Base-by-base conservation (phyloP, 208 protist genomes). In the Tetramitus jugosus region DNA sequence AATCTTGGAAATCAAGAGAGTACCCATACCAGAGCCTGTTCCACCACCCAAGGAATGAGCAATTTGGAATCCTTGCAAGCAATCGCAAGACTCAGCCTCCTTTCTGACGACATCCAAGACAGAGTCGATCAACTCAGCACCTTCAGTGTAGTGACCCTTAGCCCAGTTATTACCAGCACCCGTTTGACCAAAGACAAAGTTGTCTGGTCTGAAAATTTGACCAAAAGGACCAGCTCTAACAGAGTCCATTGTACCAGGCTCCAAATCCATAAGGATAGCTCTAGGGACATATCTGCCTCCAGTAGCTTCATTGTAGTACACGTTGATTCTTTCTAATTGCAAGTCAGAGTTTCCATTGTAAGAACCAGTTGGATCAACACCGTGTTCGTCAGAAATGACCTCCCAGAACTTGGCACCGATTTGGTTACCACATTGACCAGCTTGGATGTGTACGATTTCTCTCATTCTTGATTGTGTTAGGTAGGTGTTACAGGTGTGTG, bases 51-150 rank as follows among this genome's bases (percentile, higher is more conserved):
- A 89, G n/a, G 96, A 98, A 91, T 98, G 96, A 67, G 84, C 83
- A 17, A 98, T 67, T 82, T 97, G 96, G 90, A 98, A 98, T 60
- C 95, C 96, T 87, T 98, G 96, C n/a, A 98, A 85, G 79, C 91
- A 94, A 76, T 98, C 94, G 80, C 90, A 96, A 49, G 23, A 43
- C 84, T 98, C 95, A 31, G 93, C 92, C 85, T 98, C 94, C 85
- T 95, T 98, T 74, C 95, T 86, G 14, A 97, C 87, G 37, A 91
- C 86, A 65, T 98, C 95, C 37, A 98, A 79, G 1, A 97, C 90
- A n/a, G 81, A 79, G 67, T 98, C 96, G 37, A 97, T 90, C 4
- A 98, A 81, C 83, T 98, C 94, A 81, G 91, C 92, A 75, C 96
- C 96, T 76, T 98, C 95, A 37, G 94, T 98, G 86, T 98, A 98